Evolutionary conservation across 2,329 filamentous ascomycete species (phyloP).

Genomic region (Xylariaceae sp.): DNA sequence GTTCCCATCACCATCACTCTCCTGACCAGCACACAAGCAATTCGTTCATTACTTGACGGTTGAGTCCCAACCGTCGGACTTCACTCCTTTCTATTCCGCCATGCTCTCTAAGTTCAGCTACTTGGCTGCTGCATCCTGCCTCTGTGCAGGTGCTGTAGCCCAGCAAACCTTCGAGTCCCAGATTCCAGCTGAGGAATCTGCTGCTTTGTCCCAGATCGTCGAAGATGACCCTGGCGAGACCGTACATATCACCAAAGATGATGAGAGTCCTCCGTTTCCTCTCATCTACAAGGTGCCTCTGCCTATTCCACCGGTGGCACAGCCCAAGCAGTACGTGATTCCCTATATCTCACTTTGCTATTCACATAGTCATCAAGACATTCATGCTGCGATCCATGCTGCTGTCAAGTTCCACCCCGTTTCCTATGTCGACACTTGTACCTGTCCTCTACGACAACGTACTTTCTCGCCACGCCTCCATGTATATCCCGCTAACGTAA

Average conservation of each 20-base stretch:
- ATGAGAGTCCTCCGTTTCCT: constrained; percentile 9
- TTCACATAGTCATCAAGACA: too few species aligned
- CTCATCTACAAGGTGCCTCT: constrained; percentile 26
- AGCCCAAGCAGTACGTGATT: constrained; percentile 34
- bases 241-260: constrained; percentile 4
- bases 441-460: too few species aligned
- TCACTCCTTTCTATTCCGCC: not conserved
- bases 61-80: too few species aligned
- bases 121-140: constrained; percentile 12
- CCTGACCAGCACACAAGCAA: too few species aligned
- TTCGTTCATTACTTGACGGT: too few species aligned
- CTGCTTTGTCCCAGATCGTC: constrained; percentile 14
- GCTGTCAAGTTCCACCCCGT: too few species aligned
- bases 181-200: constrained; percentile 17
- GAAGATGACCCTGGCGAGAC: constrained; percentile 15
- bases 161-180: constrained; percentile 12
- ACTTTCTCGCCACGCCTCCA: too few species aligned
- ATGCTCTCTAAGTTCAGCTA: constrained; percentile 15
- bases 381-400: too few species aligned
- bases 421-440: too few species aligned
- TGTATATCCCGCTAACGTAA: not conserved
- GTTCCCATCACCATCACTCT: too few species aligned
- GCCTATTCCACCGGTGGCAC: constrained; percentile 40
- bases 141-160: constrained; percentile 8
- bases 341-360: not conserved